Conservation (phyloP, 73 alveolate species). For the Breviolum minutum region DNA sequence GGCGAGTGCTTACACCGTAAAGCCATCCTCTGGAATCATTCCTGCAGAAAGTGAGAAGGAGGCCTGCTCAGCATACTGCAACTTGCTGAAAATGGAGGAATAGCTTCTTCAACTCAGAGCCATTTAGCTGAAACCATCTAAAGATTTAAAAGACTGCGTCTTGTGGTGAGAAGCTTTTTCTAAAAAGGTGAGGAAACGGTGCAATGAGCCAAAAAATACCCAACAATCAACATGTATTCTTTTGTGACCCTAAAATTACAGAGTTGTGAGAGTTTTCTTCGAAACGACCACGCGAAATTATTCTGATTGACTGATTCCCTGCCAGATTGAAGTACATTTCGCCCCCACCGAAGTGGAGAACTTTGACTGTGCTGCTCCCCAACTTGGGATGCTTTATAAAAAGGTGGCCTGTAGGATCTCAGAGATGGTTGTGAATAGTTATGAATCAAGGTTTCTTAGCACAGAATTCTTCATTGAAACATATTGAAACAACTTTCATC, state of each 20-base stretch:
- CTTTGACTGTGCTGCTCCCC: conserved; percentile 20
- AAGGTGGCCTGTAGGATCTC: background rate
- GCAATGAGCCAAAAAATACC: too few species aligned
- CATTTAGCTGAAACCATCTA: too few species aligned
- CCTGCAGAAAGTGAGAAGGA: conserved; percentile 59
- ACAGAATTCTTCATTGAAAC: background rate
- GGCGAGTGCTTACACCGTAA: conserved; percentile 9
- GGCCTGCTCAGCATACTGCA: background rate
- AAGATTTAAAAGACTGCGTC: too few species aligned
- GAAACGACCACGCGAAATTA: background rate
- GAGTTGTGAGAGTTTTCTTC: background rate
- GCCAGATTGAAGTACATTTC: conserved; percentile 50
- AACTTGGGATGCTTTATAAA: background rate
- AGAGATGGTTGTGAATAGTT: too few species aligned
- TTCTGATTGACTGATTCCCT: background rate
- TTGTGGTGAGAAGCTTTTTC: too few species aligned
- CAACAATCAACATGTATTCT: too few species aligned
- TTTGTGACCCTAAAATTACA: too few species aligned
- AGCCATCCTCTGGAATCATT: conserved; percentile 53
- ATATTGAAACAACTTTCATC: too few species aligned
- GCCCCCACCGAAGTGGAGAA: conserved; percentile 56
- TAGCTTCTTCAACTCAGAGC: too few species aligned
- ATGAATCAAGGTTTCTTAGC: too few species aligned
- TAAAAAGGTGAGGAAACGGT: too few species aligned
- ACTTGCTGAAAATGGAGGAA: too few species aligned